Base-by-base conservation (phyloP, 2,329 filamentous ascomycete genomes). In the Aspergillus ustus region DNA sequence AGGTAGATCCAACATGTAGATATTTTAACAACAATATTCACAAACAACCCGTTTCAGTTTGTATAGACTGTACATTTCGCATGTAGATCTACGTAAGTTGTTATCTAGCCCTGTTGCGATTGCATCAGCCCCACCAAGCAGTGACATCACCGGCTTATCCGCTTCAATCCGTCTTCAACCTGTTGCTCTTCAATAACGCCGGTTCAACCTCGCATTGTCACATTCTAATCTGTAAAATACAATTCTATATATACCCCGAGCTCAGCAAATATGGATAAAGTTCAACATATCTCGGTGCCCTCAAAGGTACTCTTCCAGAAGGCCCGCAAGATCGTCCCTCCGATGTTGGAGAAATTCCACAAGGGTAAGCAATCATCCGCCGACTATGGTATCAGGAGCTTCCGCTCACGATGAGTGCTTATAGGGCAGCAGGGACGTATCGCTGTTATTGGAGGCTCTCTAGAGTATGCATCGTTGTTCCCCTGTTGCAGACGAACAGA, bases 291-390 rank as follows among this genome's bases (percentile, higher is more conserved):
- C 85, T 89, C 90, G 64, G 79, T 85, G 66, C 81, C 88, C 28
- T 92, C 93, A 22, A 91, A 88, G 77, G 88, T 91, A 69, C 82
- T 96, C 57, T 82, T 99, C 60, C 80, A 83, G 68, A 94, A 91
- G 78, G 92, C 93, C 73, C 91, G 90, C 83, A 92, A 90, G 75
- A 90, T 99, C 82, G 87, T 99, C 62, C 95, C 95, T 66, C 95
- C 95, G 11, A 92, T 99, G 92, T 85, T 97, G 57, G 91, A 95
- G 75, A 91, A 87, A 73, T 98, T 98, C 75, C 95, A 98, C 80
- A 99, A 99, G 84, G 95, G 94, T 92, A 74, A 52, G 79, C 67
- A 59, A 44, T 19, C 43, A 22, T 28, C 40, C 48, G 45, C 11
- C 11, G 29, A 20, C 6, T 13, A 34, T 43, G 28, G 5, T 28